phyloP scores from a whole-genome alignment of 768 basidiomycete species.

The Lactarius quietus region DNA sequence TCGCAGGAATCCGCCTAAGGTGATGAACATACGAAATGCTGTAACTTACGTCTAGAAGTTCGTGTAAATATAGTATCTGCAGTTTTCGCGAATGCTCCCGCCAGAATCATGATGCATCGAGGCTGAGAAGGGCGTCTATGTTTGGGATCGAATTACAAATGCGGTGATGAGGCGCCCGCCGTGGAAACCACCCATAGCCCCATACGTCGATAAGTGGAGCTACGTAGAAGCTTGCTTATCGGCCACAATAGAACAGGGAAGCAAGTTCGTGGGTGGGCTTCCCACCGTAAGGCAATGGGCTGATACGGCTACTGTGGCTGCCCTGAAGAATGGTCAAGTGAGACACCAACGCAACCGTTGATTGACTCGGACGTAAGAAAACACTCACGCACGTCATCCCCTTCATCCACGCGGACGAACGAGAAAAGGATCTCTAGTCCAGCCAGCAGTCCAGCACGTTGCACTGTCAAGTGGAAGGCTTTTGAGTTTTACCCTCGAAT shows the following conservation, averaged over 20 bases:
- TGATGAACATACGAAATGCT: too few relatives aligned
- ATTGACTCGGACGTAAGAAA: neutral
- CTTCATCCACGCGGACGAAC: neutral
- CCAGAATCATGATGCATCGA: neutral
- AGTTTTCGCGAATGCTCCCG: neutral
- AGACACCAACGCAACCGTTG: neutral
- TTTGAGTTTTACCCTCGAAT: neutral
- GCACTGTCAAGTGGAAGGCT: neutral
- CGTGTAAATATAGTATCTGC: neutral
- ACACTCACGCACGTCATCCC: neutral
- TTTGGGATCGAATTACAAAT: neutral
- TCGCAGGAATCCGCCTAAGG: neutral
- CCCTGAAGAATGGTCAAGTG: neutral
- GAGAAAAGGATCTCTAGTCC: neutral
- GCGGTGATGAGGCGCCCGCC: neutral
- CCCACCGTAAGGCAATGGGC: neutral
- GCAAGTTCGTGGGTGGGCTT: neutral
- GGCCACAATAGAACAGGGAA: neutral
- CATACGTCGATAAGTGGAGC: neutral
- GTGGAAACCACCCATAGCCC: neutral
- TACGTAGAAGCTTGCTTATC: neutral
- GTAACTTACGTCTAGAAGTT: neutral
- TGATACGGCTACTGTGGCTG: neutral
- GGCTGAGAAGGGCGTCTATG: too few relatives aligned
- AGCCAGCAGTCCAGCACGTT: too few relatives aligned